Conservation (phyloP, 1,284 basidiomycete genomes). For the Nidula niveotomentosa region DNA sequence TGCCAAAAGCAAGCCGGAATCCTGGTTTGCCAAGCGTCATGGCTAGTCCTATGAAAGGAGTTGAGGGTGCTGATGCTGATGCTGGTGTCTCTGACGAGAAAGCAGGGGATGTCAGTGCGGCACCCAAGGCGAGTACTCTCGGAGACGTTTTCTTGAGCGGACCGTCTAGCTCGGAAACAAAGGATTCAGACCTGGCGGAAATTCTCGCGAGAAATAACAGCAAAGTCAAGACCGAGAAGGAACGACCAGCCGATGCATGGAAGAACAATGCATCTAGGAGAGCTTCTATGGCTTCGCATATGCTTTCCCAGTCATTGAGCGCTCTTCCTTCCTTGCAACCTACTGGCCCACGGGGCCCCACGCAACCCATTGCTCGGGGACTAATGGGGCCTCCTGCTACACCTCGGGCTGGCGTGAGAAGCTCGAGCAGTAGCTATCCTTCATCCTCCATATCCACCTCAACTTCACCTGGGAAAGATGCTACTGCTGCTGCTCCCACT, state of each 20-base stretch:
- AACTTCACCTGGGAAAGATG: slow-evolving; percentile 5
- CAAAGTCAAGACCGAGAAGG: slow-evolving; percentile 26
- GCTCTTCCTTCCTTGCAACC: slow-evolving; percentile 34
- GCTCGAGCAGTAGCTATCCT: slow-evolving; percentile 38
- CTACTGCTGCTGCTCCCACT: slow-evolving; percentile 2
- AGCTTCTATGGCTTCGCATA: slow-evolving; percentile 57
- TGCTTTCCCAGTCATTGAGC: slow-evolving; percentile 55
- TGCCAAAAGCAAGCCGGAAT: slow-evolving; percentile 60
- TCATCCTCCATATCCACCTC: slow-evolving; percentile 13
- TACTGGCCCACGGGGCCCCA: slow-evolving; percentile 1
- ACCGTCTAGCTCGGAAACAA: no score
- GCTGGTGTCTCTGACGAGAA: slow-evolving; percentile 4
- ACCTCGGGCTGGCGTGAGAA: slow-evolving; percentile 37
- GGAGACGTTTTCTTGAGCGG: no score
- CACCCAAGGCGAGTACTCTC: no score
- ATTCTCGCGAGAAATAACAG: background rate
- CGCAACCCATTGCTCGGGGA: slow-evolving; percentile 10
- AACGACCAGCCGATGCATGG: slow-evolving; percentile 24
- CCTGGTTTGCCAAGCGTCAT: slow-evolving; percentile 59
- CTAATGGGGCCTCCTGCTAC: slow-evolving; percentile 41
- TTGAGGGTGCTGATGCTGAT: slow-evolving; percentile 23
- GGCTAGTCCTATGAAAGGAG: slow-evolving; percentile 59
- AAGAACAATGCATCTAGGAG: slow-evolving; percentile 45
- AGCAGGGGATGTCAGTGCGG: no score
- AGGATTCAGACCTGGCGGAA: no score